These are phyloP conservation scores for Exophiala alcalophila DNA, from an alignment of 2,329 filamentous ascomycete species.

Conservation along the genomic window DNA sequence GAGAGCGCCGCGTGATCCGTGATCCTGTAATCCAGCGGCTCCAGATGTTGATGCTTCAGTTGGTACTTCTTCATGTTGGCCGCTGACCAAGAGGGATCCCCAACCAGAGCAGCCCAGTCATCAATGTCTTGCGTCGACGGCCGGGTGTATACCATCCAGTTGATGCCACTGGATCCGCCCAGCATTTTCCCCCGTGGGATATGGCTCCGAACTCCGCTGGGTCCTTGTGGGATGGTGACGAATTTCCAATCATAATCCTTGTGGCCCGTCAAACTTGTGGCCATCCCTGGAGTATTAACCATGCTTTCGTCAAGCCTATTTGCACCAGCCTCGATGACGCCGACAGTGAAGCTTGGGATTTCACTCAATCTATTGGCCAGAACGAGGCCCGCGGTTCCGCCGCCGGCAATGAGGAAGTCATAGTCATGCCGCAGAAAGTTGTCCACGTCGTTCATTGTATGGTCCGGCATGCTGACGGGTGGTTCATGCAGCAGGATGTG, in stretches of 20 bases:
- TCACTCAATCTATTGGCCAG: constrained; percentile 50
- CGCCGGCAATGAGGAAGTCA: constrained; percentile 47
- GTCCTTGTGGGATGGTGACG: constrained; percentile 33
- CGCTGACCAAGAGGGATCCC: constrained; percentile 32
- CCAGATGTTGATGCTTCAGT: constrained; percentile 32
- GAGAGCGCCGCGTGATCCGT: constrained; percentile 14
- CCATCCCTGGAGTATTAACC: constrained; percentile 28
- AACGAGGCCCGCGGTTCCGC: constrained; percentile 53
- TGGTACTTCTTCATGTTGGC: constrained; percentile 27
- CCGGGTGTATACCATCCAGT: constrained; percentile 31
- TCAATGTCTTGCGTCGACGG: constrained; percentile 33
- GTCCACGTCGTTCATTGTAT: neutral
- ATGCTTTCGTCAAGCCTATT: constrained; percentile 29
- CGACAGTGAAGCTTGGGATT: constrained; percentile 45
- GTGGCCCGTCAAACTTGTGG: constrained; percentile 29
- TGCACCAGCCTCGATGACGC: constrained; percentile 46
- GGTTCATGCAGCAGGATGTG: too few species aligned
- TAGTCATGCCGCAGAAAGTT: neutral
- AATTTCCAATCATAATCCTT: constrained; percentile 37
- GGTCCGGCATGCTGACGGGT: too few species aligned
- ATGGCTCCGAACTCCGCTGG: constrained; percentile 23
- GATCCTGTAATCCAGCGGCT: constrained; percentile 24
- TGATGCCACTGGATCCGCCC: constrained; percentile 34
- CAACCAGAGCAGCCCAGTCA: constrained; percentile 32
- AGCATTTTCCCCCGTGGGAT: constrained; percentile 33